phyloP scores from a whole-genome alignment of 2,329 filamentous ascomycete species.

The Thelonectria blattea region DNA sequence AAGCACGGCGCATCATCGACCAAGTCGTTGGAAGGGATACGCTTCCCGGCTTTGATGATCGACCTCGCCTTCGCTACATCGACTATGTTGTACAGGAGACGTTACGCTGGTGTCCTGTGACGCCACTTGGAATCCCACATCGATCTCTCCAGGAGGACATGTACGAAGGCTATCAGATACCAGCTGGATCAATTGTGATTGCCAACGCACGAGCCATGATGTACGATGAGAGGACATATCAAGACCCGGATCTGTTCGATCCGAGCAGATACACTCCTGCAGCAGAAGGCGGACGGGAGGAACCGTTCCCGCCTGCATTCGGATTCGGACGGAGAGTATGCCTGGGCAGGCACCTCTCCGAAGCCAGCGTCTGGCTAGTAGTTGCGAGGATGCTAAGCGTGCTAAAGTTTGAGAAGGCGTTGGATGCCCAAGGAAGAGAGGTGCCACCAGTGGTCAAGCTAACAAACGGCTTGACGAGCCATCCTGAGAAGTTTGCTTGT shows the following conservation, averaged over 20 bases:
- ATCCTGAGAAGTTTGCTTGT: constrained; percentile 36
- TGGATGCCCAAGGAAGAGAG: constrained; percentile 44
- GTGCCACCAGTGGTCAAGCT: constrained; percentile 39
- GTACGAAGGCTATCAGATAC: constrained; percentile 63
- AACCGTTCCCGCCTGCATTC: constrained; percentile 55
- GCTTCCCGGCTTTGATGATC: constrained; percentile 54
- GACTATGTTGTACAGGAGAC: constrained; percentile 55
- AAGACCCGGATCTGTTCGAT: constrained; percentile 50
- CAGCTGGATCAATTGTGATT: constrained; percentile 55
- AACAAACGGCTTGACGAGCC: constrained; percentile 37
- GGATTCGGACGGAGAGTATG: constrained; percentile 61
- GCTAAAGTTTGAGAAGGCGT: constrained; percentile 42
- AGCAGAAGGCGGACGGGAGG: constrained; percentile 47
- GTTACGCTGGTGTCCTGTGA: constrained; percentile 52
- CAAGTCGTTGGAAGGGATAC: constrained; percentile 51
- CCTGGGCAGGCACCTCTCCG: constrained; percentile 57
- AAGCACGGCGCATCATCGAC: constrained; percentile 55
- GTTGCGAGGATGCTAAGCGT: constrained; percentile 49
- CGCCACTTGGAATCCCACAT: constrained; percentile 61
- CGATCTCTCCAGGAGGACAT: constrained; percentile 59
- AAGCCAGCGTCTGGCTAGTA: constrained; percentile 49
- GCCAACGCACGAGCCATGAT: constrained; percentile 54
- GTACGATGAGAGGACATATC: constrained; percentile 48
- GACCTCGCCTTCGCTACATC: constrained; percentile 50
- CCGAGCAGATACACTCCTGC: constrained; percentile 50